phyloP scores from a whole-genome alignment of 345 rosid species.

The Mangifera indica region DNA sequence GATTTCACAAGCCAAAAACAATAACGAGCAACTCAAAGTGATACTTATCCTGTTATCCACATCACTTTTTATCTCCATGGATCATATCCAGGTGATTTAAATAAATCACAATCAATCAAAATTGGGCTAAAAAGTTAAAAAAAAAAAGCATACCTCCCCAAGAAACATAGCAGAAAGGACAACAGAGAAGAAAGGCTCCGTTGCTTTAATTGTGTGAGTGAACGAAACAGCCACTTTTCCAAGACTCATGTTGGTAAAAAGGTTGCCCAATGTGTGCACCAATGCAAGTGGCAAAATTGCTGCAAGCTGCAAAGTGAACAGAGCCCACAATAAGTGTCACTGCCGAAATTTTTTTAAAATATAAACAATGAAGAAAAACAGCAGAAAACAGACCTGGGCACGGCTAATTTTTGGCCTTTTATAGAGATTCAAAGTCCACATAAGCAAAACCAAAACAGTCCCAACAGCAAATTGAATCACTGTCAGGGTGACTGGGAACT shows the following conservation, averaged over 20 bases:
- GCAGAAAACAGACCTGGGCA: constrained; percentile 44
- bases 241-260: constrained; percentile 95
- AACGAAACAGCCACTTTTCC: constrained; percentile 99
- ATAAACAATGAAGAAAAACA: neutral
- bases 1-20: neutral
- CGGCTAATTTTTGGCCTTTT: constrained; percentile 73
- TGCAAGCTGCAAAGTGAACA: constrained; percentile 53
- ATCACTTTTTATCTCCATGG: neutral
- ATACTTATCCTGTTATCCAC: neutral
- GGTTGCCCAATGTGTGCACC: constrained; percentile 86
- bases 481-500: constrained; percentile 68
- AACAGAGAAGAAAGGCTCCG: constrained; percentile 98
- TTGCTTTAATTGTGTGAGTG: constrained; percentile 98
- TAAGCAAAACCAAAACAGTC: constrained; percentile 55
- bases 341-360: neutral
- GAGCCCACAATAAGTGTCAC: constrained; percentile 15
- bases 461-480: constrained; percentile 81
- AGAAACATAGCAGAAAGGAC: constrained; percentile 89
- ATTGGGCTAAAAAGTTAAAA: neutral
- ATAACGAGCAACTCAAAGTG: neutral
- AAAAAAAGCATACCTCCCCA: constrained; percentile 71
- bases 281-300: constrained; percentile 84
- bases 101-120: neutral
- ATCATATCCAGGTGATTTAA: neutral
- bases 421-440: constrained; percentile 85